A percentile compares a stretch with the other conserved stretches of the same genome.
Evolutionary conservation across 2,329 filamentous ascomycete species (phyloP).

Genomic region (Ceratocystis diversiconidia): DNA sequence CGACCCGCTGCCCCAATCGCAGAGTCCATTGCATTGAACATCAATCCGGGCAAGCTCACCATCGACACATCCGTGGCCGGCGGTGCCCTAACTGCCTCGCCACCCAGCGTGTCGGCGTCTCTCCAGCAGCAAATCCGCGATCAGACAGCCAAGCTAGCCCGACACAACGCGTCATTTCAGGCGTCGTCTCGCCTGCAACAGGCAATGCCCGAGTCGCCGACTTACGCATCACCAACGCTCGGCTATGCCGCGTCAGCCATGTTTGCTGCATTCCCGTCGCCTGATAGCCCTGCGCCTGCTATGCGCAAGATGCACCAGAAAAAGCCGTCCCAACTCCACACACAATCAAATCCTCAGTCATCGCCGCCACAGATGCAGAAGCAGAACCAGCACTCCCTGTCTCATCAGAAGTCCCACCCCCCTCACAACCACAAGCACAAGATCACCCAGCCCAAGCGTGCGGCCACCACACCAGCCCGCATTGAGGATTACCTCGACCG

Average conservation of each 20-base stretch:
- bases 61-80: background rate
- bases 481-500: slow-evolving; percentile 9
- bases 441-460: background rate
- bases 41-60: background rate
- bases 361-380: background rate
- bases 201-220: background rate
- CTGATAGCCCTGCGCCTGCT: background rate
- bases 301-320: background rate
- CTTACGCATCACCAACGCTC: slow-evolving; percentile 2
- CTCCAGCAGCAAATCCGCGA: slow-evolving; percentile 9
- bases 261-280: slow-evolving; percentile 1
- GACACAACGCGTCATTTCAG: slow-evolving; percentile 10
- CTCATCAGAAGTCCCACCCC: background rate
- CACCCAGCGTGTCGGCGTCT: background rate
- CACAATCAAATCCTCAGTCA: background rate
- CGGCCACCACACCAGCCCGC: slow-evolving; percentile 1
- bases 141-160: slow-evolving; percentile 9
- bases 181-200: background rate
- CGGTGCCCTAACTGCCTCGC: background rate
- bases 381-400: background rate
- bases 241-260: slow-evolving; percentile 4
- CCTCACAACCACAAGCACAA: background rate
- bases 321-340: background rate
- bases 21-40: background rate
- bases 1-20: background rate